A percentile compares a stretch with the other conserved stretches of the same genome.
These are phyloP conservation scores for Sclerotinia sclerotiorum DNA, from an alignment of 2,329 filamentous ascomycete species.

Conservation along the genomic window DNA sequence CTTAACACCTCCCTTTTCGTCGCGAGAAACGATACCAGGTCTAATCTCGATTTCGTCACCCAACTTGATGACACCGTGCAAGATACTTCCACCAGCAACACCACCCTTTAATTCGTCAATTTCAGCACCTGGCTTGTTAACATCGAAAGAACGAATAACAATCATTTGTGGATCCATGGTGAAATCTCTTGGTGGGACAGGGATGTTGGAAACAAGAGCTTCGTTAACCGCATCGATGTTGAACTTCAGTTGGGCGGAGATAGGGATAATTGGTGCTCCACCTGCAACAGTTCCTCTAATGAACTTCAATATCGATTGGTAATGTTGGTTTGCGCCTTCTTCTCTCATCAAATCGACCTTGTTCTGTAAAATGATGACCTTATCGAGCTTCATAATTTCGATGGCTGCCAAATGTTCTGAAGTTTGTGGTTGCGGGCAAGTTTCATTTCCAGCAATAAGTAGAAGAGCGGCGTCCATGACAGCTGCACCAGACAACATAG, in stretches of 20 bases:
- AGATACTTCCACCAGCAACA: constrained; percentile 94
- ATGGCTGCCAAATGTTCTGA: constrained; percentile 98
- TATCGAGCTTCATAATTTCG: constrained; percentile 99
- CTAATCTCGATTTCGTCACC: constrained; percentile 98
- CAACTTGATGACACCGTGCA: constrained; percentile 95
- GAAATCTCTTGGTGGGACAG: constrained; percentile 89
- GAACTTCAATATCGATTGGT: constrained; percentile 97
- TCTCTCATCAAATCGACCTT: constrained; percentile 99
- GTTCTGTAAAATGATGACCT: constrained; percentile 99
- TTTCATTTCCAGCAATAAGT: constrained; percentile 96
- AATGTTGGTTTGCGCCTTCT: constrained; percentile 89
- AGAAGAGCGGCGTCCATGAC: constrained; percentile 99
- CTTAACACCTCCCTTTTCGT: constrained; percentile 89
- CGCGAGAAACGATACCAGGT: constrained; percentile 96
- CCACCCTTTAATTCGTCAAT: constrained; percentile 98
- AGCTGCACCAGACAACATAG: constrained; percentile 98
- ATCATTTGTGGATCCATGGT: constrained; percentile 95
- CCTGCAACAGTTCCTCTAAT: constrained; percentile 96
- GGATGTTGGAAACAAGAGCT: constrained; percentile 91
- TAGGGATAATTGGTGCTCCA: constrained; percentile 92
- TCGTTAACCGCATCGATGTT: constrained; percentile 99
- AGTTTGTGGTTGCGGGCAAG: constrained; percentile 96
- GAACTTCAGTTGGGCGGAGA: constrained; percentile 97
- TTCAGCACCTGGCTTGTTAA: constrained; percentile 99
- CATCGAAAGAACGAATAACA: constrained; percentile 97